A percentile compares a stretch with the other conserved stretches of the same genome.
Conservation (phyloP, 2,329 filamentous ascomycete genomes). For the Ascomycota sp. region DNA sequence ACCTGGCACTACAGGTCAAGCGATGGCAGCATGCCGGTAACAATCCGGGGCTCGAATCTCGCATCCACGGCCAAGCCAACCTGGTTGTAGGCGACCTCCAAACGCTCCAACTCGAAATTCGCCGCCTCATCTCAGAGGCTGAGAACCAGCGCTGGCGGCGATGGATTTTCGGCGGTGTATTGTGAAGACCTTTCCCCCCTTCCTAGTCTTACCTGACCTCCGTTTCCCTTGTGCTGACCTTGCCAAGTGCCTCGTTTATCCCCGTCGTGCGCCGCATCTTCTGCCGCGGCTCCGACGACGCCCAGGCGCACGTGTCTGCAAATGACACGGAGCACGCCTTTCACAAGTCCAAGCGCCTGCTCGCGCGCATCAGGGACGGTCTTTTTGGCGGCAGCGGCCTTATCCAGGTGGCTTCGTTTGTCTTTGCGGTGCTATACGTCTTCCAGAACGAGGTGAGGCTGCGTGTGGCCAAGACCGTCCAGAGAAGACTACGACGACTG, state of each 20-base stretch:
- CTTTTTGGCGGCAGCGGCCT: slow-evolving; percentile 22
- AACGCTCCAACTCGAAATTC: slow-evolving; percentile 21
- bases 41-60: slow-evolving; percentile 19
- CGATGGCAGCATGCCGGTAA: slow-evolving; percentile 8
- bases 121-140: slow-evolving; percentile 19
- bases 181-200: slow-evolving; percentile 18
- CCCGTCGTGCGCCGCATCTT: slow-evolving; percentile 31
- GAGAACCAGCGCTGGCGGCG: slow-evolving; percentile 30
- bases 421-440: slow-evolving; percentile 35
- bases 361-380: slow-evolving; percentile 26
- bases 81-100: slow-evolving; percentile 23
- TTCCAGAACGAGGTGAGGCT: slow-evolving; percentile 38
- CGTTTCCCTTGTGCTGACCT: not conserved
- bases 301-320: slow-evolving; percentile 15
- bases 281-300: slow-evolving; percentile 17
- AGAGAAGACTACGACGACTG: slow-evolving; percentile 27
- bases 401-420: slow-evolving; percentile 30
- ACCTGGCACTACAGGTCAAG: slow-evolving; percentile 12
- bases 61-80: slow-evolving; percentile 20
- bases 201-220: not conserved
- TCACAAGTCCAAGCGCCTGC: slow-evolving; percentile 24
- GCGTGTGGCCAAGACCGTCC: slow-evolving; percentile 30
- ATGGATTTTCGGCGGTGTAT: slow-evolving; percentile 28
- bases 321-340: slow-evolving; percentile 40
- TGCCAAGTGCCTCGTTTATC: slow-evolving; percentile 25